Conservation (phyloP, 2,329 filamentous ascomycete species). For the Colletotrichum coccodes region DNA sequence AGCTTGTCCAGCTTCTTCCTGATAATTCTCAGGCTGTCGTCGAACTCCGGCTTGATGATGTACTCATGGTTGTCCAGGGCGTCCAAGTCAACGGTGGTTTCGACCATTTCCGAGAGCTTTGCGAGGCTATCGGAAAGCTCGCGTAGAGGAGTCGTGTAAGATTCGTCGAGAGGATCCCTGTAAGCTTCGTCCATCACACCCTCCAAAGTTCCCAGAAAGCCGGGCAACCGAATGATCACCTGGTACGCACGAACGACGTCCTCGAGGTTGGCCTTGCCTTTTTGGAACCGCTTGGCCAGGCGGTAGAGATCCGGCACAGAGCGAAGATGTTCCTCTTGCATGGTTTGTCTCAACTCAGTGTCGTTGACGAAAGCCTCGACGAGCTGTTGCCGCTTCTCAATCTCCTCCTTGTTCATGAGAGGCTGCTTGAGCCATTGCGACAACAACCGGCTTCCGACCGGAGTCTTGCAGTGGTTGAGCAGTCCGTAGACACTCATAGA, state of each 20-base stretch:
- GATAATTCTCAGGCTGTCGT: constrained; percentile 88
- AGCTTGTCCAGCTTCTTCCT: constrained; percentile 90
- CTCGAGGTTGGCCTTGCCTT: constrained; percentile 89
- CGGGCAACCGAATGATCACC: constrained; percentile 89
- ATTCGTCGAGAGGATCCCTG: constrained; percentile 83
- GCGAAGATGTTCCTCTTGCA: constrained; percentile 95
- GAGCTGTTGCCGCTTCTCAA: constrained; percentile 90
- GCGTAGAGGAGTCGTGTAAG: constrained; percentile 86
- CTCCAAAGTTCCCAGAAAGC: constrained; percentile 88
- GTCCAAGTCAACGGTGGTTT: constrained; percentile 95
- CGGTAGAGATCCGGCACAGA: constrained; percentile 95
- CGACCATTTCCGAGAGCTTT: constrained; percentile 96
- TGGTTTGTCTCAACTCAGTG: constrained; percentile 91
- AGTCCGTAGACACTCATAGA: constrained; percentile 96
- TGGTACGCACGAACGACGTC: constrained; percentile 97
- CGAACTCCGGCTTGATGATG: constrained; percentile 98
- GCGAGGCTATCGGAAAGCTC: constrained; percentile 81
- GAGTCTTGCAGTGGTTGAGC: constrained; percentile 97
- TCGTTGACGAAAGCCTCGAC: constrained; percentile 95
- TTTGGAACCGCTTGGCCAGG: constrained; percentile 93
- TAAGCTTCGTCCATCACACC: constrained; percentile 96
- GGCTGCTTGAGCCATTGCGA: constrained; percentile 99
- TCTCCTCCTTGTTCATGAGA: constrained; percentile 89
- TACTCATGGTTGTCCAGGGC: constrained; percentile 97
- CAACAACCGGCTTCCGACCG: constrained; percentile 87